phyloP scores from a whole-genome alignment of 2,329 filamentous ascomycete genomes.

The Nigrospora osmanthi region DNA sequence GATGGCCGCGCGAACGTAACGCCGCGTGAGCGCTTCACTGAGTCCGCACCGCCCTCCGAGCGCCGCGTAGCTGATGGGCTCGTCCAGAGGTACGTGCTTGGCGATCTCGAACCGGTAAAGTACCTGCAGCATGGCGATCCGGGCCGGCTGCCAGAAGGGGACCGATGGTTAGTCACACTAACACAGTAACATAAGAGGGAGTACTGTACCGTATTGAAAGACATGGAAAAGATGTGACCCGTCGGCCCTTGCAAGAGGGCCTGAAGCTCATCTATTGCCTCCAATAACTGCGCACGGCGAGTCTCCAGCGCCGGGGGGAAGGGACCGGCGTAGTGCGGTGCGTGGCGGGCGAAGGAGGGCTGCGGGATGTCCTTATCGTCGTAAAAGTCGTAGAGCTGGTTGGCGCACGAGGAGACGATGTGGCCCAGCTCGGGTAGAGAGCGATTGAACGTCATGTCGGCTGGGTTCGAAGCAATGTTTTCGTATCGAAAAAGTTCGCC shows the following conservation, averaged over 20 bases:
- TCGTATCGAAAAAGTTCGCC: too few relatives aligned
- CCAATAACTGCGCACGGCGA: conserved; percentile 4
- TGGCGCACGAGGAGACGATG: conserved; percentile 3
- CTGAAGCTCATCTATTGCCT: conserved; percentile 4
- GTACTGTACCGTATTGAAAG: conserved; percentile 6
- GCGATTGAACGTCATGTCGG: conserved; percentile 2
- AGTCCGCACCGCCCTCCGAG: conserved; percentile 5
- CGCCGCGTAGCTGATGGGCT: conserved; percentile 5
- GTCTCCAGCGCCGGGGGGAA: conserved; percentile 2
- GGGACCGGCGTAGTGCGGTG: conserved; percentile 1
- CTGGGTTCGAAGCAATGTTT: not conserved
- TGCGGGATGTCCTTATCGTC: conserved; percentile 1
- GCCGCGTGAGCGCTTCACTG: conserved; percentile 6
- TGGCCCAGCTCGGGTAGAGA: conserved; percentile 5
- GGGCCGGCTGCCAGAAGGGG: conserved; percentile 3
- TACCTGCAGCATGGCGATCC: conserved; percentile 5
- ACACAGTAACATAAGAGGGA: not conserved
- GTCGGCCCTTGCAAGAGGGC: conserved; percentile 6
- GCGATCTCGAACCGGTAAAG: conserved; percentile 8
- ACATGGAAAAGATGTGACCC: conserved; percentile 7
- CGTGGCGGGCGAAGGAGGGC: conserved; percentile 2
- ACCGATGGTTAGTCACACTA: not conserved
- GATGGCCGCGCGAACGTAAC: conserved; percentile 30
- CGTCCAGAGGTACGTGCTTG: conserved; percentile 4
- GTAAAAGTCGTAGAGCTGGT: conserved; percentile 2